Evolutionary conservation across 352 stramenopile species (phyloP).

Genomic region (Phytophthora cajani): DNA sequence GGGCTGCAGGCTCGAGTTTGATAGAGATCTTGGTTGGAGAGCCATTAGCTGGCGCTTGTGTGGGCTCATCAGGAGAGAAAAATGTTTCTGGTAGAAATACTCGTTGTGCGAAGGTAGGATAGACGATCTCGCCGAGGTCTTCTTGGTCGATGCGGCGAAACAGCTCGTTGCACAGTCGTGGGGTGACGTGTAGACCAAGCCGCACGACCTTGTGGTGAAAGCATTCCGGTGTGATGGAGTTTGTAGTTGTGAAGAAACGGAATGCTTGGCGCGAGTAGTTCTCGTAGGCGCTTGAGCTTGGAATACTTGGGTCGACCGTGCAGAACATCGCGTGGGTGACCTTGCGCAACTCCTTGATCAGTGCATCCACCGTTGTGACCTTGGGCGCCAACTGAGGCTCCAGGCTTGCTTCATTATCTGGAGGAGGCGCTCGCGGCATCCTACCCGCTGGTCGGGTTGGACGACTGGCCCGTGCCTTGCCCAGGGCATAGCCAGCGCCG

Average conservation of each 20-base stretch:
- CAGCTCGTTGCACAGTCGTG: conserved; percentile 54
- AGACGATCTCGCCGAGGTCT: conserved; percentile 71
- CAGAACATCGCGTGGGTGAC: conserved; percentile 56
- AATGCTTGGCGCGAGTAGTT: conserved; percentile 77
- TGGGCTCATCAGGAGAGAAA: conserved; percentile 25
- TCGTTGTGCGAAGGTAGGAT: conserved; percentile 63
- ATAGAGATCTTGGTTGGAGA: conserved; percentile 1
- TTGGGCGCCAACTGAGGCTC: conserved; percentile 16
- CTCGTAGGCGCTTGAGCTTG: conserved; percentile 52
- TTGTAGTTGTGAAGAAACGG: conserved; percentile 79
- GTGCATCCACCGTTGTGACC: conserved; percentile 47
- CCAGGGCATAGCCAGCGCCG: conserved; percentile 46
- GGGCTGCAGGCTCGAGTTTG: conserved; percentile 6
- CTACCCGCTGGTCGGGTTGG: conserved; percentile 10
- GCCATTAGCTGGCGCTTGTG: background rate
- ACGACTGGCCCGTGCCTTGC: conserved; percentile 16
- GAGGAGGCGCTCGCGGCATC: conserved; percentile 11
- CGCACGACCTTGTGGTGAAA: conserved; percentile 75
- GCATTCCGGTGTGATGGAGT: conserved; percentile 68
- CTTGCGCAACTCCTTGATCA: conserved; percentile 64
- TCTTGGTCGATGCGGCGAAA: conserved; percentile 73
- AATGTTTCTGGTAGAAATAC: conserved; percentile 60
- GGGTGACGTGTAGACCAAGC: conserved; percentile 57
- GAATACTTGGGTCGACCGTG: conserved; percentile 43
- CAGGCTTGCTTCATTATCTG: conserved; percentile 4